phyloP scores from a whole-genome alignment of 1,139 yeast genomes.

The Diutina ranongensis region DNA sequence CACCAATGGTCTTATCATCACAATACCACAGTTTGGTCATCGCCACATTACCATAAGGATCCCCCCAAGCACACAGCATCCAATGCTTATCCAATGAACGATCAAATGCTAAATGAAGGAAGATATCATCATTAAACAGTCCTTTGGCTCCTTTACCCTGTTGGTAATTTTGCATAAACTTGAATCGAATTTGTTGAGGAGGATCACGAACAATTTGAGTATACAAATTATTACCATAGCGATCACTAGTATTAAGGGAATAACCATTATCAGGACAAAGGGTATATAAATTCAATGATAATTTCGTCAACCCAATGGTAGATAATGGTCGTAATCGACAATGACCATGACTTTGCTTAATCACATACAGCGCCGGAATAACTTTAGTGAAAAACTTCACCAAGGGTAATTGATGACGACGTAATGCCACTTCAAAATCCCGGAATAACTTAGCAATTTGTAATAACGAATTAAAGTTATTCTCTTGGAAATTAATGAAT shows the following conservation, averaged over 20 bases:
- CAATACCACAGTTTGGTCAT: constrained; percentile 60
- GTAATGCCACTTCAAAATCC: constrained; percentile 32
- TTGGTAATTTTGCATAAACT: constrained; percentile 24
- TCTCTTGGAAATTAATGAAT: constrained; percentile 32
- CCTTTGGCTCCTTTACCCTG: constrained; percentile 8
- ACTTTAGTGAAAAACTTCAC: constrained; percentile 42
- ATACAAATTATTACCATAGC: constrained; percentile 16
- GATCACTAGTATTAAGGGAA: not conserved
- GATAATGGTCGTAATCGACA: constrained; percentile 35
- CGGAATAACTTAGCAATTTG: constrained; percentile 38
- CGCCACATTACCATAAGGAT: constrained; percentile 61
- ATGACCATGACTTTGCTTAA: constrained; percentile 27
- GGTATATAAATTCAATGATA: constrained; percentile 59
- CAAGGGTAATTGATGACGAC: constrained; percentile 29
- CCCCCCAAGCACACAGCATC: constrained; percentile 86
- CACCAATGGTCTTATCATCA: constrained; percentile 14
- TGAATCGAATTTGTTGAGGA: constrained; percentile 40
- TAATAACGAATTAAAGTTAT: constrained; percentile 31
- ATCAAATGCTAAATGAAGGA: constrained; percentile 77
- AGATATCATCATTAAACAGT: constrained; percentile 51
- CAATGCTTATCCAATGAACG: constrained; percentile 72
- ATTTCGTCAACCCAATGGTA: constrained; percentile 30
- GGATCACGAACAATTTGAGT: constrained; percentile 36
- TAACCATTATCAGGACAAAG: constrained; percentile 25
- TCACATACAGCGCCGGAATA: constrained; percentile 40